These are phyloP conservation scores for Tuber aestivum DNA, from an alignment of 495 filamentous ascomycete species.

Conservation along the genomic window DNA sequence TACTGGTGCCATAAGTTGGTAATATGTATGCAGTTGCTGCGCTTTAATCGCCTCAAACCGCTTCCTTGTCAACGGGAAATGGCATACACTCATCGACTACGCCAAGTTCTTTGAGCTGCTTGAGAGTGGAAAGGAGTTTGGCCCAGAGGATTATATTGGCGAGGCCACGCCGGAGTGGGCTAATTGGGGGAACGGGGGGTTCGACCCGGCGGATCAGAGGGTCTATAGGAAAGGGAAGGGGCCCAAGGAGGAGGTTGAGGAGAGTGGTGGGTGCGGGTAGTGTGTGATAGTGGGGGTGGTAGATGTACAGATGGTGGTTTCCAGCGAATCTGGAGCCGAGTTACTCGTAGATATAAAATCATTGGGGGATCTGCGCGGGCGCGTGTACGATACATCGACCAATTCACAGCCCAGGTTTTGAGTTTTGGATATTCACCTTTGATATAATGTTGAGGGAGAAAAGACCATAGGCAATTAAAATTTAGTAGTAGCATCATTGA, in stretches of 20 bases:
- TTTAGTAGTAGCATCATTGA: not conserved
- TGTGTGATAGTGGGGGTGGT: not conserved
- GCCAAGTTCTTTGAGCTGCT: conserved; percentile 78
- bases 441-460: not conserved
- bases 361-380: not conserved
- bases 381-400: not conserved
- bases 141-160: conserved; percentile 84
- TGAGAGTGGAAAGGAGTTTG: conserved; percentile 65
- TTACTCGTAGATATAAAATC: not conserved
- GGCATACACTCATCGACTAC: conserved; percentile 91
- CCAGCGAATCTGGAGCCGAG: not conserved
- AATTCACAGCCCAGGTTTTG: not conserved
- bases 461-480: not conserved
- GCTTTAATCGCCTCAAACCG: conserved; percentile 72
- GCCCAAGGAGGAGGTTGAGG: conserved; percentile 24
- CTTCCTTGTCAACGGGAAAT: conserved; percentile 67
- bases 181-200: conserved; percentile 86
- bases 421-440: not conserved
- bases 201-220: conserved; percentile 81
- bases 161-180: conserved; percentile 85
- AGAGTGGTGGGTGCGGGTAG: conserved; percentile 31
- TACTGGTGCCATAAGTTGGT: conserved; percentile 5
- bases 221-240: conserved; percentile 71
- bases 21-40: conserved; percentile 56
- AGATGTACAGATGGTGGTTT: not conserved